A percentile compares a stretch with the other conserved stretches of the same genome.
phyloP scores from a whole-genome alignment of 495 filamentous ascomycete genomes.

The Amphirosellinia nigrospora region DNA sequence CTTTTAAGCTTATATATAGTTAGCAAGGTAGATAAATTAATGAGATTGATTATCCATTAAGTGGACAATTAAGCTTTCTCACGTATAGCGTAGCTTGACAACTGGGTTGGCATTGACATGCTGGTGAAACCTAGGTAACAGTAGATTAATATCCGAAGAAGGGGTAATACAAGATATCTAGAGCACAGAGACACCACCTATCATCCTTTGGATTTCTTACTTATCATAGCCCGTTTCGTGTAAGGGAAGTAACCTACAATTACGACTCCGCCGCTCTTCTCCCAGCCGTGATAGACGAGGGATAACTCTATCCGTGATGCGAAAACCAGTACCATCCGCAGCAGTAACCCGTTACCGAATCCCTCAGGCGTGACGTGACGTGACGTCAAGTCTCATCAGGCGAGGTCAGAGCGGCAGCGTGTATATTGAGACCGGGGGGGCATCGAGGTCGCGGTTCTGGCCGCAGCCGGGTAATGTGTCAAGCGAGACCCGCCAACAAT shows the following conservation, averaged over 20 bases:
- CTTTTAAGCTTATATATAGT: neutral
- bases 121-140: neutral
- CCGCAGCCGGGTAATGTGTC: conserved; percentile 8
- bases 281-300: neutral
- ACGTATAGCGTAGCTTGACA: neutral
- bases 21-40: no score
- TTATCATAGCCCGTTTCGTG: no score
- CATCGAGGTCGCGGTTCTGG: neutral
- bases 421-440: neutral
- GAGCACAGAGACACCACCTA: neutral
- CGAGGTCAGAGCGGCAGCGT: neutral
- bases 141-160: neutral
- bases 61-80: neutral
- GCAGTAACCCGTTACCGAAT: neutral
- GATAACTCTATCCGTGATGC: neutral
- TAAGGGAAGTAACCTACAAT: neutral
- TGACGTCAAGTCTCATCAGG: neutral
- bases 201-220: neutral
- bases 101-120: no score
- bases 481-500: neutral
- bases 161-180: neutral
- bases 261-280: neutral
- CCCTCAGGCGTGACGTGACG: neutral
- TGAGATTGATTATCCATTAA: neutral
- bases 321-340: neutral